phyloP scores from a whole-genome alignment of 106 monocot genomes.

The Acorus gramineus region DNA sequence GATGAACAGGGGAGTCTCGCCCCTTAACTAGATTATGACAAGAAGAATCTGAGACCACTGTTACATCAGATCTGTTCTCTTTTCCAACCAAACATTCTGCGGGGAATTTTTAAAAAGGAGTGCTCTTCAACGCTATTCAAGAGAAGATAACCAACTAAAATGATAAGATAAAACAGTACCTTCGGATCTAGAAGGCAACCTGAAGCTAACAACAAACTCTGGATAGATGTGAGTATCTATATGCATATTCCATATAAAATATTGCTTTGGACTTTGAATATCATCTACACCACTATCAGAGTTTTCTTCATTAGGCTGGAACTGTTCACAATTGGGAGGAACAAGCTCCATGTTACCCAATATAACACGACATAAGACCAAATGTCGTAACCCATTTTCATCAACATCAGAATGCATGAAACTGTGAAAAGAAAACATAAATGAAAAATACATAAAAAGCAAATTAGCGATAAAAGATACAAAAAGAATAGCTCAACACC shows the following conservation, averaged over 20 bases:
- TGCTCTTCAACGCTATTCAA: not conserved
- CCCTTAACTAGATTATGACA: slow-evolving; percentile 26
- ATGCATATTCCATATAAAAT: slow-evolving; percentile 59
- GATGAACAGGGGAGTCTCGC: not conserved
- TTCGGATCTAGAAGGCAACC: slow-evolving; percentile 23
- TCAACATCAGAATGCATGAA: slow-evolving; percentile 54
- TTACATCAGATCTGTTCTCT: slow-evolving; percentile 36
- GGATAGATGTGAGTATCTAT: slow-evolving; percentile 46
- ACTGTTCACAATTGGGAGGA: slow-evolving; percentile 42
- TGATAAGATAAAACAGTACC: slow-evolving; percentile 26
- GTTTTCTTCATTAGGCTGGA: slow-evolving; percentile 36
- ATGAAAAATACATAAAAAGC: slow-evolving; percentile 13
- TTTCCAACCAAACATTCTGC: slow-evolving; percentile 51
- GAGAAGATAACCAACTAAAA: slow-evolving; percentile 1
- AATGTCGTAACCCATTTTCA: slow-evolving; percentile 51
- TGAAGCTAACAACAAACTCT: slow-evolving; percentile 42
- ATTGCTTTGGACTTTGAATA: slow-evolving; percentile 57
- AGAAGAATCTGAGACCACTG: slow-evolving; percentile 29
- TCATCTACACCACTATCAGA: slow-evolving; percentile 67
- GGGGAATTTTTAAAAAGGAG: slow-evolving; percentile 9
- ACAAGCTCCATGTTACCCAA: slow-evolving; percentile 62
- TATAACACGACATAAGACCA: slow-evolving; percentile 71
- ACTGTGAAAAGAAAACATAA: slow-evolving; percentile 32
- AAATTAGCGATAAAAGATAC: slow-evolving; percentile 9
- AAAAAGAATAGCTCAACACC: not conserved